Conservation (phyloP, 352 stramenopile species). For the Globisporangium paddicum region DNA sequence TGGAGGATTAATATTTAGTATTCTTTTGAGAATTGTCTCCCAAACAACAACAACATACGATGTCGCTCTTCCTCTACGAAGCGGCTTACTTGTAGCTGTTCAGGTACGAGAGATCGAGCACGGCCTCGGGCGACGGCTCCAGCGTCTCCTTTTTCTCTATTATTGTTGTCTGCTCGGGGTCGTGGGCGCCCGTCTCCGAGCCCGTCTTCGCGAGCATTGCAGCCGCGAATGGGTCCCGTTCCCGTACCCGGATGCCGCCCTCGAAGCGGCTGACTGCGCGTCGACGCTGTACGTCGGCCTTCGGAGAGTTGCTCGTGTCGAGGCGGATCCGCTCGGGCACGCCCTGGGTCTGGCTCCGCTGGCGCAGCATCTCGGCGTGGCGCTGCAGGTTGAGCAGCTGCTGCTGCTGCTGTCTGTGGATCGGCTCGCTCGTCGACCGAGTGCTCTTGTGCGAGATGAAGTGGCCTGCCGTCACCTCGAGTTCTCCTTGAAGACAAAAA, state of each 20-base stretch:
- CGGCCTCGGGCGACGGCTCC: background rate
- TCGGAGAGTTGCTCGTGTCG: constrained; percentile 2
- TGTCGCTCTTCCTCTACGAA: background rate
- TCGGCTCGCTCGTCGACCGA: constrained; percentile 8
- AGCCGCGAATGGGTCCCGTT: constrained; percentile 3
- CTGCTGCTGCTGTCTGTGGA: constrained; percentile 13
- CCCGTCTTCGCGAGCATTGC: constrained; percentile 2
- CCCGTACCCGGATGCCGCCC: background rate
- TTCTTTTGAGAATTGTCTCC: background rate
- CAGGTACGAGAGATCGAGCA: constrained; percentile 21
- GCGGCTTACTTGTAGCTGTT: constrained; percentile 18
- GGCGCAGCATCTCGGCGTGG: constrained; percentile 10
- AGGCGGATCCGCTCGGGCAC: constrained; percentile 3
- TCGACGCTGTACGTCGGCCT: constrained; percentile 1
- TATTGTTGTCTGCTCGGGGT: background rate
- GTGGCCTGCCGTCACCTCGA: constrained; percentile 1
- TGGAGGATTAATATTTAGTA: background rate
- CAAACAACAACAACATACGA: background rate
- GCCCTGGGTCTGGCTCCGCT: constrained; percentile 7
- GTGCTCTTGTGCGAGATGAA: background rate
- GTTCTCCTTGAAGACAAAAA: constrained; percentile 11
- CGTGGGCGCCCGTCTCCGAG: constrained; percentile 6
- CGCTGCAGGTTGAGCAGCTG: constrained; percentile 13
- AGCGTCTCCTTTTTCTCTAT: background rate
- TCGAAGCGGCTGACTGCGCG: background rate